These are phyloP conservation scores for Echria macrotheca DNA, from an alignment of 495 filamentous ascomycete genomes.

Conservation along the genomic window DNA sequence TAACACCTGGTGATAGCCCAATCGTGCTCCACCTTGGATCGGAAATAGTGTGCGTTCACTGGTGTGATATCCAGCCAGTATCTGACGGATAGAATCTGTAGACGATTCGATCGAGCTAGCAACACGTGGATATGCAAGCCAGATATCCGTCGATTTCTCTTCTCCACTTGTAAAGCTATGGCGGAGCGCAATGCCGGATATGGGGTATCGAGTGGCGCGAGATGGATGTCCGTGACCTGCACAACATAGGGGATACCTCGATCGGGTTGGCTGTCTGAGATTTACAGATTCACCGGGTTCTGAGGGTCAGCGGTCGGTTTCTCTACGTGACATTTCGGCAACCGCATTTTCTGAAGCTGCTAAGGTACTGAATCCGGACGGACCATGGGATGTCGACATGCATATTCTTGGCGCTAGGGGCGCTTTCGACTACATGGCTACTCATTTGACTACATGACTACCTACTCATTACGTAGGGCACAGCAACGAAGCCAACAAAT, in stretches of 20 bases:
- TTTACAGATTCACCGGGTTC: constrained; percentile 48
- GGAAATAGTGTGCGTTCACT: constrained; percentile 44
- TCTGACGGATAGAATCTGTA: no score
- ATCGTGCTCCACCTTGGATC: constrained; percentile 52
- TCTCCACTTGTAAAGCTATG: constrained; percentile 49
- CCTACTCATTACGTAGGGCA: no score
- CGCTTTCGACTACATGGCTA: constrained; percentile 49
- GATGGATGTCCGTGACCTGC: constrained; percentile 51
- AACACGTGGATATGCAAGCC: constrained; percentile 44
- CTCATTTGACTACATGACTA: no score
- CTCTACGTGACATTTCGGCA: constrained; percentile 56
- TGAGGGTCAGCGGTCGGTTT: constrained; percentile 49
- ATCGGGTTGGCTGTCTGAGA: constrained; percentile 59
- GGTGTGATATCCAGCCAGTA: constrained; percentile 4
- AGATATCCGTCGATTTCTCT: constrained; percentile 56
- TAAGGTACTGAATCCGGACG: constrained; percentile 41
- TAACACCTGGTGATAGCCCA: constrained; percentile 23
- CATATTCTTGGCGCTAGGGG: constrained; percentile 37
- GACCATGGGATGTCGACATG: constrained; percentile 39
- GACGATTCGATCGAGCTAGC: constrained; percentile 46
- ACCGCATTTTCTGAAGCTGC: constrained; percentile 53
- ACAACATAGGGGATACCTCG: constrained; percentile 23
- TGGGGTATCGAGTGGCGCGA: constrained; percentile 43
- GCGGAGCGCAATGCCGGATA: constrained; percentile 28
- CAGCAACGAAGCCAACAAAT: no score